phyloP scores from a whole-genome alignment of 805 yeast genomes.

The Kurtzmaniella cleridarum region DNA sequence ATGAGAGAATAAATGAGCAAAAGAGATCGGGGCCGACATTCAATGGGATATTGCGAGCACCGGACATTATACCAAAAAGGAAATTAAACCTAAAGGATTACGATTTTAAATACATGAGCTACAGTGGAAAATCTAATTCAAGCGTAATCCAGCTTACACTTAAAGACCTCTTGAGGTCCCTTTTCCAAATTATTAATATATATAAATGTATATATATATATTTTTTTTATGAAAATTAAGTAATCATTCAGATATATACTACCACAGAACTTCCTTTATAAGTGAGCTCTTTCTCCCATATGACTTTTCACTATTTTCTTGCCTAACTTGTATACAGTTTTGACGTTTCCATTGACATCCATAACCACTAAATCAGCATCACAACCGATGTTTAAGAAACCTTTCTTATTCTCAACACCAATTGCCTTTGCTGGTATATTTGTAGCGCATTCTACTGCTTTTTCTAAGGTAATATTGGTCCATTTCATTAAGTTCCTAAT shows the following conservation, averaged over 20 bases:
- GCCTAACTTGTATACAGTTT: constrained; percentile 49
- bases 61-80: too few species aligned
- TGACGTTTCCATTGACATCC: constrained; percentile 38
- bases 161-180: too few species aligned
- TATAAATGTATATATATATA: not conserved
- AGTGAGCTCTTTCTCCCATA: constrained; percentile 1
- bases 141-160: too few species aligned
- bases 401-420: constrained; percentile 39
- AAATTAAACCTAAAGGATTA: too few species aligned
- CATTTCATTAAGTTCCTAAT: constrained; percentile 46
- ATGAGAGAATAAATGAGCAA: too few species aligned
- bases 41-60: too few species aligned
- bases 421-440: constrained; percentile 49
- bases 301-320: constrained; percentile 13
- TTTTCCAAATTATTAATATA: too few species aligned
- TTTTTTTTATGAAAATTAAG: too few species aligned
- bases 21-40: too few species aligned
- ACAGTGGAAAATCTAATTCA: too few species aligned
- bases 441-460: constrained; percentile 53
- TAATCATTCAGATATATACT: too few species aligned
- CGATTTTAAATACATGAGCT: too few species aligned
- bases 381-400: constrained; percentile 46
- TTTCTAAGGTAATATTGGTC: constrained; percentile 43
- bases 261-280: not conserved
- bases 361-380: constrained; percentile 54